Percentiles rank a stretch among this genome's conserved stretches.
Conservation (phyloP, 108 stramenopile genomes). For the Hondaea fermentalgiana region DNA sequence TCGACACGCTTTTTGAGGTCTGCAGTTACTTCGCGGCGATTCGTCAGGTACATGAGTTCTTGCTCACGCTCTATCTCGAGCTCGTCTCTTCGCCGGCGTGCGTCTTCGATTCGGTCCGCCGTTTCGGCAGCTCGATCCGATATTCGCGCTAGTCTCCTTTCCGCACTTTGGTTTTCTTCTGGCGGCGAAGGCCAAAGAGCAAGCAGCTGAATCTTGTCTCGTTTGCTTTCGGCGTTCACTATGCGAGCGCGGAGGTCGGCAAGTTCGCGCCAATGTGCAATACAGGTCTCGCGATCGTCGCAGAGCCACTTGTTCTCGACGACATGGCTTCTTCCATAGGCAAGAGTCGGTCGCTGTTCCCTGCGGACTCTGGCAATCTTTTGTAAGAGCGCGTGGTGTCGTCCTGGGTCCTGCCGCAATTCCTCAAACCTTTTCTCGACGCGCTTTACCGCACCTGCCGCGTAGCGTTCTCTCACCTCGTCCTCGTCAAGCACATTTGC, state of each 20-base stretch:
- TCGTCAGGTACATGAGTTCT: background rate
- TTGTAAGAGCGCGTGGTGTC: background rate
- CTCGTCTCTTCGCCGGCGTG: background rate
- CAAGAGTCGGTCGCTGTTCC: background rate
- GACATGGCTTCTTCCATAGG: background rate
- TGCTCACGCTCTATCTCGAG: background rate
- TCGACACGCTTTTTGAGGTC: background rate
- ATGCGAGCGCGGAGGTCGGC: background rate
- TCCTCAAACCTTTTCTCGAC: background rate
- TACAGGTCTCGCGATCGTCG: background rate
- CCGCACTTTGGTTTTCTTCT: background rate
- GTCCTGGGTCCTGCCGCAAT: background rate
- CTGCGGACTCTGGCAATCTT: background rate
- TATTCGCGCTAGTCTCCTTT: background rate
- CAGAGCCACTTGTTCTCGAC: constrained; percentile 14
- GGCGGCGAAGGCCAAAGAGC: background rate
- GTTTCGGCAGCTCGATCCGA: background rate
- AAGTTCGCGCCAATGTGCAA: background rate
- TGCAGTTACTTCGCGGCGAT: background rate
- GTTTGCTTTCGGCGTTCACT: background rate
- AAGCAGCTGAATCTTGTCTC: background rate
- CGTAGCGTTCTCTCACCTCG: background rate
- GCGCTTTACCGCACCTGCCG: background rate
- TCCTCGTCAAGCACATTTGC: background rate
- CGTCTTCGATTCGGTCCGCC: background rate